These are phyloP conservation scores for Fusarium setosum DNA, from an alignment of 2,329 filamentous ascomycete species.

Conservation along the genomic window DNA sequence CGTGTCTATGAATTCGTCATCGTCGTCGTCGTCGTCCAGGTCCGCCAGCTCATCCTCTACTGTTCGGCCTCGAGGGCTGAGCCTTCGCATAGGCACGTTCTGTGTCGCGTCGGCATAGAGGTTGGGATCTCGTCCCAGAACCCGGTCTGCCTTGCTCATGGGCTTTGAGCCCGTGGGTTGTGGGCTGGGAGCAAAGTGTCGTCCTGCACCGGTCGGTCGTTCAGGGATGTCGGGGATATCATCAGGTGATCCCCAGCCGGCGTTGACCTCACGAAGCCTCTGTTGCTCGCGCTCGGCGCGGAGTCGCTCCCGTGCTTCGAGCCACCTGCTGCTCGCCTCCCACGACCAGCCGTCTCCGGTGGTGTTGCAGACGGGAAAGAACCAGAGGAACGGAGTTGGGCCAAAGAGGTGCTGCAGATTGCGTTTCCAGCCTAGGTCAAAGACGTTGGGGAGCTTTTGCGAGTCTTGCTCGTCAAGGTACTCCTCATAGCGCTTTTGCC, in stretches of 20 bases:
- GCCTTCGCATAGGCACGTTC: constrained; percentile 58
- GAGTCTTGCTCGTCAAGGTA: constrained; percentile 94
- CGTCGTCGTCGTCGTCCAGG: constrained; percentile 52
- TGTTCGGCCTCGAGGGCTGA: constrained; percentile 58
- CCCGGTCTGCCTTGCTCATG: constrained; percentile 68
- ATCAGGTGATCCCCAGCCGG: constrained; percentile 70
- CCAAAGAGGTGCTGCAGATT: constrained; percentile 90
- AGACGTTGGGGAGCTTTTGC: constrained; percentile 89
- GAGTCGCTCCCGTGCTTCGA: constrained; percentile 76
- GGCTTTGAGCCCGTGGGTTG: constrained; percentile 44
- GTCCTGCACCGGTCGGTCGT: constrained; percentile 45
- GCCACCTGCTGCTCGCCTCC: constrained; percentile 86
- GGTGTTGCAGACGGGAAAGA: constrained; percentile 84
- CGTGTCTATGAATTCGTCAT: constrained; percentile 41
- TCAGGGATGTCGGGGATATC: constrained; percentile 40
- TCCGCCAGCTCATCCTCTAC: constrained; percentile 57
- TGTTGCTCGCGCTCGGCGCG: constrained; percentile 68
- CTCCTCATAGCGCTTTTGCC: constrained; percentile 67
- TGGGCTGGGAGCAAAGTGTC: constrained; percentile 44
- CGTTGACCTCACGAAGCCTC: constrained; percentile 70
- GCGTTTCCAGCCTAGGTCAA: constrained; percentile 85
- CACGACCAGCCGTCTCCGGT: constrained; percentile 94
- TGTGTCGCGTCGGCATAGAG: constrained; percentile 63
- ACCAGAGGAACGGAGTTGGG: constrained; percentile 77
- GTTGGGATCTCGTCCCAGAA: constrained; percentile 68